Evolutionary conservation across 768 basidiomycete genomes (phyloP), one percentile per base, ranked within the genome.

Genomic region (Mycena leptocephala): DNA sequence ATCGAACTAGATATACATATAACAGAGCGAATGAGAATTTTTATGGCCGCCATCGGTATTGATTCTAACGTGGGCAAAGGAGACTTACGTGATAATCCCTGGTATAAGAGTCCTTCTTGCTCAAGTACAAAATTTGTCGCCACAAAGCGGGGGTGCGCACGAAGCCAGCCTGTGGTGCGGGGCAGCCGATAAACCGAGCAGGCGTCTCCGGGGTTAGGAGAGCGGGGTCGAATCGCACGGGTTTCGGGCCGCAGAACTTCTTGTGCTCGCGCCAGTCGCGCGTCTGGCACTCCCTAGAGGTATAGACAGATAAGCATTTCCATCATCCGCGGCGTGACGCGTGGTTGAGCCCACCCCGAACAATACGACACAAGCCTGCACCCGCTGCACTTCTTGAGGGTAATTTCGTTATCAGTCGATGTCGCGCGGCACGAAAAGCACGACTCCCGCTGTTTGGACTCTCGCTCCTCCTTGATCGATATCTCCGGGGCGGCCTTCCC

Each of bases 181-280:
- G 55, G 30, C 55, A 56, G 18, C 55, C 55, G 55, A 56, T 56
- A 16, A 56, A 32, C 14, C n/a, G 14, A 18, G 26, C 10, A 14
- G 30, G 18, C 30, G 26, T 18, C 30, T 56, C 30, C 55, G 26
- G 26, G 1, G 55, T 66, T 0, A 73, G 30, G 55, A 73, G 63
- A 9, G 72, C 64, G 20, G 55, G 53, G 32, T 73, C 63, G 26
- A 73, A 73, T 33, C 11, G 13, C 13, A 4, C 9, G 5, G 28
- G 26, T 3, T 24, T 5, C 28, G 9, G 11, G 10, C 72, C n/a
- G 46, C 72, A 74, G 28, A 74, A 32, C 43, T 66, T 74, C 41
- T 74, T 74, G 55, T 74, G 72, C 10, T 46, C 72, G 26, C 16
- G 43, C 65, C 72, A 74, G 55, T 74, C 65, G 24, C 56, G 32